Evolutionary conservation across 2,329 filamentous ascomycete genomes (phyloP).

Genomic region (Hirsutella thompsonii): DNA sequence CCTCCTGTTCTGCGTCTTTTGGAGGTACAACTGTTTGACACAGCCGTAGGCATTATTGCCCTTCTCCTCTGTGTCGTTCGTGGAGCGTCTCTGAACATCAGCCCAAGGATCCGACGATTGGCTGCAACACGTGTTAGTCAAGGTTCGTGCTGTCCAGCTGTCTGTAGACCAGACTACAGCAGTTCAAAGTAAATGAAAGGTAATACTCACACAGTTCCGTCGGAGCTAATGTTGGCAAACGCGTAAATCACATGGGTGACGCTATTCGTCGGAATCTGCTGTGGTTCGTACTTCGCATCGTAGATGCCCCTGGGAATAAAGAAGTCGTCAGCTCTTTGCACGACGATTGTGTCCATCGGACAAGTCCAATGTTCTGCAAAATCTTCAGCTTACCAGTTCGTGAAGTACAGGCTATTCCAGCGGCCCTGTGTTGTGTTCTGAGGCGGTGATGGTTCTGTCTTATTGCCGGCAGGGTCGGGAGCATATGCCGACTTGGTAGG

Average conservation of each 20-base stretch:
- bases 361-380: too few relatives aligned
- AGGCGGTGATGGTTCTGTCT: neutral
- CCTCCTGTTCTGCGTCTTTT: conserved; percentile 65
- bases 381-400: conserved; percentile 40
- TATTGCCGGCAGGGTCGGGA: too few relatives aligned
- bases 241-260: conserved; percentile 63
- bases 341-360: neutral
- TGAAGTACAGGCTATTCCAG: conserved; percentile 37
- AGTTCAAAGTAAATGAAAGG: neutral
- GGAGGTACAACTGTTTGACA: conserved; percentile 61
- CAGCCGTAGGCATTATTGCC: conserved; percentile 63
- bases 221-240: conserved; percentile 31
- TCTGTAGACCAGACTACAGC: too few relatives aligned
- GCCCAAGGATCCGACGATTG: conserved; percentile 21
- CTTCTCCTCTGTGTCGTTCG: conserved; percentile 43
- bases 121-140: too few relatives aligned
- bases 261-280: conserved; percentile 52
- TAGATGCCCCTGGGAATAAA: conserved; percentile 41
- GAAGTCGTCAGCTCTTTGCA: neutral
- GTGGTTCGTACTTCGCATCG: conserved; percentile 56
- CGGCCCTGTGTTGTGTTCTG: neutral
- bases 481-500: too few relatives aligned
- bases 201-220: conserved; percentile 32
- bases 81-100: conserved; percentile 54
- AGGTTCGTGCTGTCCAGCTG: too few relatives aligned